phyloP scores from a whole-genome alignment of 768 basidiomycete species.

The Auriscalpium vulgare region DNA sequence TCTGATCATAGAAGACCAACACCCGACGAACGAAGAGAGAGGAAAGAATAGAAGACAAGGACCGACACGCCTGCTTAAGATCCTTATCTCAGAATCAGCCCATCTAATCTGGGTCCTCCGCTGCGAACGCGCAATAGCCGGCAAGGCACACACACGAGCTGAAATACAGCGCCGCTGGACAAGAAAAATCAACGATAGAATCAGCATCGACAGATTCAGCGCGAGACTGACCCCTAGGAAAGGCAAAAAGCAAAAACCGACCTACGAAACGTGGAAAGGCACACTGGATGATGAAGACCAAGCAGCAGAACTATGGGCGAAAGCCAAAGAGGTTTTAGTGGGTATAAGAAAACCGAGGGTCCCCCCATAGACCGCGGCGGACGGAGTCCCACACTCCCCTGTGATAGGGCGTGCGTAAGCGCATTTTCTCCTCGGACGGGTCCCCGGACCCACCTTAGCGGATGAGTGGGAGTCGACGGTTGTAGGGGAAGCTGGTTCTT shows the following conservation, averaged over 20 bases:
- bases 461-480: too few species aligned
- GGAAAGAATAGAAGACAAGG: too few species aligned
- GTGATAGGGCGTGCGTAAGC: too few species aligned
- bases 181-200: not conserved
- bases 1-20: not conserved
- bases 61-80: not conserved
- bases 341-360: too few species aligned
- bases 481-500: too few species aligned
- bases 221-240: too few species aligned
- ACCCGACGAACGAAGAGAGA: too few species aligned
- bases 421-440: too few species aligned
- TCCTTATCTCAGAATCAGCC: not conserved
- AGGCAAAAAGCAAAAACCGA: not conserved
- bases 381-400: too few species aligned
- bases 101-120: constrained; percentile 5
- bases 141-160: not conserved
- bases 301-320: not conserved
- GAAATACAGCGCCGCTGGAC: not conserved
- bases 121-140: not conserved
- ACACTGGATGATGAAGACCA: not conserved
- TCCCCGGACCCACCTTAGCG: too few species aligned
- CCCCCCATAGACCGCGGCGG: too few species aligned
- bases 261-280: not conserved
- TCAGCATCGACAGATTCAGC: not conserved
- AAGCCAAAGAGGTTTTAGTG: too few species aligned